These are phyloP conservation scores for Aspergillus candidus DNA, from an alignment of 2,329 filamentous ascomycete species.

Conservation along the genomic window DNA sequence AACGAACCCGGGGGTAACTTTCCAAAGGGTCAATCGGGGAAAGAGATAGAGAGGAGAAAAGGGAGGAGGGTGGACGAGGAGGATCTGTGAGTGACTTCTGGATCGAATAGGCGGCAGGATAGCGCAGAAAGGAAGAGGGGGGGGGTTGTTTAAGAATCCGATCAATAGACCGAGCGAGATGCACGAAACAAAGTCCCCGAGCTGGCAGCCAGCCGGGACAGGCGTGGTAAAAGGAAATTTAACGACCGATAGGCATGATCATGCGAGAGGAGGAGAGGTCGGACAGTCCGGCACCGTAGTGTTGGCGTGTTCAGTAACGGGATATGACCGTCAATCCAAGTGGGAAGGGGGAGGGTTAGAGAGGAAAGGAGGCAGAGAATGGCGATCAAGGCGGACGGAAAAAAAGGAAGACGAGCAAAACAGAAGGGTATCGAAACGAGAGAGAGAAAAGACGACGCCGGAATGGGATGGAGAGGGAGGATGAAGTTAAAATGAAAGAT, in stretches of 20 bases:
- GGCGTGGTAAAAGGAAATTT: conserved; percentile 17
- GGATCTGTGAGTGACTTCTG: background rate
- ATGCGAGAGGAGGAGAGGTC: conserved; percentile 5
- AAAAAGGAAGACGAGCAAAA: too few relatives aligned
- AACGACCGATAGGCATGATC: conserved; percentile 23
- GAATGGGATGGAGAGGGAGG: background rate
- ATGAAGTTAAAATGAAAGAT: conserved; percentile 14
- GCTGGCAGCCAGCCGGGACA: conserved; percentile 17
- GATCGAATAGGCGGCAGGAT: conserved; percentile 3
- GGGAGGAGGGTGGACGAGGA: conserved; percentile 3
- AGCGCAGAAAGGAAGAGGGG: conserved; percentile 7
- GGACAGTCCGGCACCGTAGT: conserved; percentile 2
- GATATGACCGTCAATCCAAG: background rate
- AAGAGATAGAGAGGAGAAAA: too few relatives aligned
- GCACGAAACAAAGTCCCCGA: conserved; percentile 7
- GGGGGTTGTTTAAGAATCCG: conserved; percentile 4
- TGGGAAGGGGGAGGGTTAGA: background rate
- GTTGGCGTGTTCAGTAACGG: background rate
- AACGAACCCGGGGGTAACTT: conserved; percentile 2
- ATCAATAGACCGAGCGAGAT: conserved; percentile 4
- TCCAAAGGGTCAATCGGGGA: too few relatives aligned
- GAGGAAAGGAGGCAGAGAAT: conserved; percentile 2
- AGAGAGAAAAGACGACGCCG: background rate
- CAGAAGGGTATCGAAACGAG: background rate
- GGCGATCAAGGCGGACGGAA: background rate